Conservation (phyloP, 305 asterid genomes). For the Fraxinus dipetala region DNA sequence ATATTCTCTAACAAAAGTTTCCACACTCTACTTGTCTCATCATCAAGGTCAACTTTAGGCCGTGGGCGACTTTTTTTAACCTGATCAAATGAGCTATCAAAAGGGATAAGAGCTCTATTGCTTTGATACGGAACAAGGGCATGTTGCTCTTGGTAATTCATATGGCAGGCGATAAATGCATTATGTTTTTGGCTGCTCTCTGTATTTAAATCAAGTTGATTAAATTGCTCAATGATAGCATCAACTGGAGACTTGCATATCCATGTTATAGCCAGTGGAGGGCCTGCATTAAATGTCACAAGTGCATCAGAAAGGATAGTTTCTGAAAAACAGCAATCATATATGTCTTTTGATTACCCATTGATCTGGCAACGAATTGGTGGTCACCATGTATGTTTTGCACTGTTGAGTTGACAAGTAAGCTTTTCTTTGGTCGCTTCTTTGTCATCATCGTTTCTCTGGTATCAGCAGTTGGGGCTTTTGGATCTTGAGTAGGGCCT, state of each 20-base stretch:
- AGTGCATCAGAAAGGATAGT: conserved; percentile 22
- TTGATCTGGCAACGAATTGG: conserved; percentile 28
- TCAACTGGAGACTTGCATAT: conserved; percentile 45
- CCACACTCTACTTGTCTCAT: conserved; percentile 94
- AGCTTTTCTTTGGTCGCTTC: conserved; percentile 62
- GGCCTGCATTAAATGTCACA: conserved; percentile 55
- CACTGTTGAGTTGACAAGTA: conserved; percentile 35
- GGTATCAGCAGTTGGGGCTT: conserved; percentile 50
- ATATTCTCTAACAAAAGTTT: conserved; percentile 84
- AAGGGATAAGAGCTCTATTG: conserved; percentile 65
- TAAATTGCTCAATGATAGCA: conserved; percentile 51
- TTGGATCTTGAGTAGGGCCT: conserved; percentile 46
- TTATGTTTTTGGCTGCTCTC: conserved; percentile 31
- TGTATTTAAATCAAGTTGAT: conserved; percentile 54
- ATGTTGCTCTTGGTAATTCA: conserved; percentile 38
- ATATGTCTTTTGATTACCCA: conserved; percentile 29
- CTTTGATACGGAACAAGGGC: conserved; percentile 70
- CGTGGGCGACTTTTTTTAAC: conserved; percentile 55
- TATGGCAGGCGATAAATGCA: conserved; percentile 34
- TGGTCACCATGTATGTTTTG: conserved; percentile 33
- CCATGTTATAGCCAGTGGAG: conserved; percentile 52
- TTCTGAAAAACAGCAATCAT: conserved; percentile 23
- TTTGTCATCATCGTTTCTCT: conserved; percentile 43
- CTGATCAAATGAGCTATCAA: conserved; percentile 41
- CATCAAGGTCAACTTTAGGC: conserved; percentile 93